Evolutionary conservation across 306 rosid genomes (phyloP).

Genomic region (Castanea sativa): DNA sequence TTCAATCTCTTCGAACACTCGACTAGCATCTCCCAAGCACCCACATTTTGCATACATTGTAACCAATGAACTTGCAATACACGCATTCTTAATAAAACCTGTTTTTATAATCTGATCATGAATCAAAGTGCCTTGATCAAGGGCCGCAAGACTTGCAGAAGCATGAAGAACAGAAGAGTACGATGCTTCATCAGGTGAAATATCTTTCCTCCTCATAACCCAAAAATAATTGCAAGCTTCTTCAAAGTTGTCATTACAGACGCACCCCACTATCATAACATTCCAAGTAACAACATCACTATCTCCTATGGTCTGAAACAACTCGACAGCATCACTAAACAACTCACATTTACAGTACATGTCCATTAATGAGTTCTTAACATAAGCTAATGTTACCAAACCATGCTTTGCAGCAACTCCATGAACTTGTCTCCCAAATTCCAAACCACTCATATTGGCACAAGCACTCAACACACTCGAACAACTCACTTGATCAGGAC

Average conservation of each 20-base stretch:
- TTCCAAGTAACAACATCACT: conserved; percentile 63
- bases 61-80: conserved; percentile 48
- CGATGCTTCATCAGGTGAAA: conserved; percentile 51
- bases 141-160: conserved; percentile 45
- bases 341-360: conserved; percentile 53
- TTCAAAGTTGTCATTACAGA: conserved; percentile 37
- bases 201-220: conserved; percentile 47
- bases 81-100: conserved; percentile 36
- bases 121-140: conserved; percentile 46
- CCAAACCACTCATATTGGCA: conserved; percentile 35
- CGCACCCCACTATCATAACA: conserved; percentile 47
- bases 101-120: conserved; percentile 49
- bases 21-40: conserved; percentile 43
- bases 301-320: conserved; percentile 41
- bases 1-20: conserved; percentile 38
- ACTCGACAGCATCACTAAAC: conserved; percentile 38
- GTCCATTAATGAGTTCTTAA: conserved; percentile 52
- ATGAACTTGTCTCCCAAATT: conserved; percentile 58
- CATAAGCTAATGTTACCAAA: conserved; percentile 37
- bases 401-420: conserved; percentile 48
- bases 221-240: conserved; percentile 46
- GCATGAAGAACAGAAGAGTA: conserved; percentile 57
- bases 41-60: conserved; percentile 68
- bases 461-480: conserved; percentile 57
- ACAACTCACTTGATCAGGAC: conserved; percentile 50